phyloP scores from a whole-genome alignment of 306 rosid genomes.

The Begonia peltatifolia region DNA sequence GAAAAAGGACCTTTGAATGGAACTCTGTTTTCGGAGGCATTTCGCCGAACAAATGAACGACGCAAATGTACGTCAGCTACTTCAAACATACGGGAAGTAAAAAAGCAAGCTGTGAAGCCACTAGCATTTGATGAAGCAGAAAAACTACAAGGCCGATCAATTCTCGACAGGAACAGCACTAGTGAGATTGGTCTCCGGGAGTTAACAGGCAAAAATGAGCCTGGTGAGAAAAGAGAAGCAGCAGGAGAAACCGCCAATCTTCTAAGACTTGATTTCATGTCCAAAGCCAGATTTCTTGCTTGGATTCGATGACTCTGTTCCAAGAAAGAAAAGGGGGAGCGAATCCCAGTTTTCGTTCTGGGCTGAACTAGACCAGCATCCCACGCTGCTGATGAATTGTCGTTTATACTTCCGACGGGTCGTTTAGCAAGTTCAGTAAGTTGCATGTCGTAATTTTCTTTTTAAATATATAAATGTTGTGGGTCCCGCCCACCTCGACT shows the following conservation, averaged over 20 bases:
- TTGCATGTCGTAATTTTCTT: too few relatives aligned
- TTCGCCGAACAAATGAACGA: conserved; percentile 11
- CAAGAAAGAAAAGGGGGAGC: too few relatives aligned
- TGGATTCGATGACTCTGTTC: too few relatives aligned
- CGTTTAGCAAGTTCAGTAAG: too few relatives aligned
- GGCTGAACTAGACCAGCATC: too few relatives aligned
- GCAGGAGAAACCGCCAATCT: conserved; percentile 13
- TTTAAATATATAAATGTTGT: too few relatives aligned
- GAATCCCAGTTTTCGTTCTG: too few relatives aligned
- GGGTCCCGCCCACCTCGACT: too few relatives aligned
- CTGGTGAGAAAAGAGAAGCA: conserved; percentile 12
- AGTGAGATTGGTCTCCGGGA: conserved; percentile 3
- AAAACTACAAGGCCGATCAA: background rate
- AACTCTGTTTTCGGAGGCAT: conserved; percentile 3
- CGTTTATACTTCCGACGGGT: too few relatives aligned
- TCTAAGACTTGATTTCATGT: conserved; percentile 18
- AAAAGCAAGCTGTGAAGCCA: background rate
- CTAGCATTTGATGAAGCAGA: background rate
- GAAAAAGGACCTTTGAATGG: conserved; percentile 4
- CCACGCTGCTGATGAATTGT: too few relatives aligned
- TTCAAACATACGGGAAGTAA: background rate
- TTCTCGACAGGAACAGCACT: background rate
- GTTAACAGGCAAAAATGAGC: conserved; percentile 12
- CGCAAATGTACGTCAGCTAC: background rate
- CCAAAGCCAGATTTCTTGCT: background rate